Conservation (phyloP, 345 rosid genomes). For the Passiflora organensis region DNA sequence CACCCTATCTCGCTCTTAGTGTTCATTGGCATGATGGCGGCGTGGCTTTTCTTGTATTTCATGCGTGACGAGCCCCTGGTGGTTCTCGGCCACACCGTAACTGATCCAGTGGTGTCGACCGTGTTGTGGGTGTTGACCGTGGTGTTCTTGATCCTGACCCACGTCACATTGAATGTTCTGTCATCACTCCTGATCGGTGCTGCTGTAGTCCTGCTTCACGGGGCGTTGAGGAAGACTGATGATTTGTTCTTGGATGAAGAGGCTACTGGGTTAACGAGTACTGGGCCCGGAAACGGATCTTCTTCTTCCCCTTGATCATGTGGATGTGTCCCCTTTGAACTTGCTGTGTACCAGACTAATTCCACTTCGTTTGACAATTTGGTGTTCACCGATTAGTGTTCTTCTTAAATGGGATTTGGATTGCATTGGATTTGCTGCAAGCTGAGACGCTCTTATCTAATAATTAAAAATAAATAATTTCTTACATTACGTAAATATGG, state of each 20-base stretch:
- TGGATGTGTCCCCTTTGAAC: too few relatives aligned
- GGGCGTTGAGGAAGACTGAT: conserved; percentile 56
- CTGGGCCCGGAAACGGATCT: conserved; percentile 20
- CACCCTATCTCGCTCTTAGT: conserved; percentile 82
- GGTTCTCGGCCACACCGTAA: conserved; percentile 43
- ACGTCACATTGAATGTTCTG: conserved; percentile 52
- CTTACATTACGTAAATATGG: too few relatives aligned
- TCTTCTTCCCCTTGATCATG: too few relatives aligned
- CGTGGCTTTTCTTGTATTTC: conserved; percentile 79
- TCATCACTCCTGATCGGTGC: conserved; percentile 48
- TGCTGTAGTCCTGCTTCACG: conserved; percentile 52
- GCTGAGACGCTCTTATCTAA: too few relatives aligned
- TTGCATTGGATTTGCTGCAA: not conserved
- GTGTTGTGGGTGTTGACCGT: conserved; percentile 51
- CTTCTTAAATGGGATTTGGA: not conserved
- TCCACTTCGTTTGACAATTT: not conserved
- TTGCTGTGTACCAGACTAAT: conserved; percentile 2
- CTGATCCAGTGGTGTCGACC: conserved; percentile 52
- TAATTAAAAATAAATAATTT: too few relatives aligned
- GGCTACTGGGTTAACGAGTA: conserved; percentile 34
- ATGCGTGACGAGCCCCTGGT: conserved; percentile 64
- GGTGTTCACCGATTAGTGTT: not conserved
- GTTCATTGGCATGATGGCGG: conserved; percentile 44
- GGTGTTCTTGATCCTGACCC: conserved; percentile 55
- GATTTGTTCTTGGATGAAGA: conserved; percentile 62